A percentile compares a stretch with the other conserved stretches of the same genome.
These are phyloP conservation scores for Lyophyllum shimeji DNA, from an alignment of 768 basidiomycete species.

Conservation along the genomic window DNA sequence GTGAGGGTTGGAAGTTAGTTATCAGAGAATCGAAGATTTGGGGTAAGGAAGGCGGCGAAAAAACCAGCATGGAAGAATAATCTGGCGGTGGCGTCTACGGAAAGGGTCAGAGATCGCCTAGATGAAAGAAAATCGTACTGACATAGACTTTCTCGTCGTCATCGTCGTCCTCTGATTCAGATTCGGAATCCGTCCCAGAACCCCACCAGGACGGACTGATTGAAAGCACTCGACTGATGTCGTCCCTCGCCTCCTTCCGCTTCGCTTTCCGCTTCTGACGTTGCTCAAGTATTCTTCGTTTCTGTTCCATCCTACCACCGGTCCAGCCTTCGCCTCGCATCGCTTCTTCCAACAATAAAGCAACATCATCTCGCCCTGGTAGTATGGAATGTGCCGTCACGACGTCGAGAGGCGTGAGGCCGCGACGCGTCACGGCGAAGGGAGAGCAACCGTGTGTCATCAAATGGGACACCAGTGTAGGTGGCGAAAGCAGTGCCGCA, in stretches of 20 bases:
- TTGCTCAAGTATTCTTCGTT: conserved; percentile 59
- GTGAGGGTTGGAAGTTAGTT: conserved; percentile 66
- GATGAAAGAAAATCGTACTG: conserved; percentile 30
- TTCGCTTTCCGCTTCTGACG: conserved; percentile 51
- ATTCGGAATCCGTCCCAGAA: conserved; percentile 40
- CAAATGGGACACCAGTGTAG: conserved; percentile 88
- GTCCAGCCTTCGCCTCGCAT: conserved; percentile 87
- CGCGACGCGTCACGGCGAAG: conserved; percentile 71
- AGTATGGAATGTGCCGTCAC: conserved; percentile 81
- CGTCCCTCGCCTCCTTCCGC: conserved; percentile 55
- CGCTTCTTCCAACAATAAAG: conserved; percentile 83
- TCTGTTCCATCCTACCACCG: conserved; percentile 73
- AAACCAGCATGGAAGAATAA: conserved; percentile 90
- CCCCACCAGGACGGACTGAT: conserved; percentile 70
- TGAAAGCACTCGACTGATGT: conserved; percentile 55
- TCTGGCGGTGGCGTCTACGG: conserved; percentile 65
- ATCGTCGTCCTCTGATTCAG: conserved; percentile 46
- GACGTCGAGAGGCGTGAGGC: conserved; percentile 86
- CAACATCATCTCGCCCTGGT: conserved; percentile 82
- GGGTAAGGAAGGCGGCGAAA: conserved; percentile 77
- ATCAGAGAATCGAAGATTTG: conserved; percentile 82
- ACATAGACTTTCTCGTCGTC: conserved; percentile 40
- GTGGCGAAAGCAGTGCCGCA: conserved; percentile 84
- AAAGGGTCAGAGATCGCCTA: conserved; percentile 1
- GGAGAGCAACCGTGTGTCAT: conserved; percentile 92